phyloP scores from a whole-genome alignment of 768 basidiomycete genomes.

The Cystofilobasidium ferigula region DNA sequence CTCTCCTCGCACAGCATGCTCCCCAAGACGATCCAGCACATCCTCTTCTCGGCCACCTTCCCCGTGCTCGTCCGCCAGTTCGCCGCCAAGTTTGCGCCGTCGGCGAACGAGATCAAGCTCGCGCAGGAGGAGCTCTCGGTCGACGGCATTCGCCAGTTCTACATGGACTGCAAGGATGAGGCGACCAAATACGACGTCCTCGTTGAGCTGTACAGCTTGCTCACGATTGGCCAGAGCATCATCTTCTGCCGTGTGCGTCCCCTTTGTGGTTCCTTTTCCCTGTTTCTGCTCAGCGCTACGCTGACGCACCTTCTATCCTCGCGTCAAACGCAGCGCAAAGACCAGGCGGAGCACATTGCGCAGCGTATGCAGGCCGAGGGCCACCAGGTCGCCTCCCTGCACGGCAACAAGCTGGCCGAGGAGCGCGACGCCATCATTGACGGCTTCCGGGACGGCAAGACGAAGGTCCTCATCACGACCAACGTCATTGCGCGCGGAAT shows the following conservation, averaged over 20 bases:
- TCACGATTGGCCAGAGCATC: slow-evolving; percentile 96
- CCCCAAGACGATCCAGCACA: slow-evolving; percentile 52
- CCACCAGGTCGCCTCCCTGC: slow-evolving; percentile 89
- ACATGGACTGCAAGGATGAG: slow-evolving; percentile 87
- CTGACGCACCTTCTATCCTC: background rate
- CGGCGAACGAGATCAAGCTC: slow-evolving; percentile 90
- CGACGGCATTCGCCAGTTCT: slow-evolving; percentile 90
- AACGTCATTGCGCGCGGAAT: slow-evolving; percentile 98
- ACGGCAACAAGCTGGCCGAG: slow-evolving; percentile 79
- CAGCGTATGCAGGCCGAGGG: slow-evolving; percentile 82
- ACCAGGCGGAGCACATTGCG: slow-evolving; percentile 85
- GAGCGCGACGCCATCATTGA: slow-evolving; percentile 91
- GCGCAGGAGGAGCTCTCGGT: slow-evolving; percentile 88
- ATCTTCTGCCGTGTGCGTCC: slow-evolving; percentile 81
- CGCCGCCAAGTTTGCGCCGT: slow-evolving; percentile 82
- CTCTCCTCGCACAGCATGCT: slow-evolving; percentile 34
- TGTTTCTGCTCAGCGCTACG: background rate
- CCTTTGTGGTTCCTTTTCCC: background rate
- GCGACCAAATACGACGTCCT: slow-evolving; percentile 93
- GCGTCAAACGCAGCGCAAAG: slow-evolving; percentile 53
- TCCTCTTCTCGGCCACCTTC: slow-evolving; percentile 98
- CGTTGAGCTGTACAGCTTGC: slow-evolving; percentile 71
- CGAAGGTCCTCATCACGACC: slow-evolving; percentile 95
- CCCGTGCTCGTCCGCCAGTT: slow-evolving; percentile 85
- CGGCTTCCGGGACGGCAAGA: slow-evolving; percentile 86